Conservation (phyloP, 257 asterid species). For the Solanum chmielewskii region DNA sequence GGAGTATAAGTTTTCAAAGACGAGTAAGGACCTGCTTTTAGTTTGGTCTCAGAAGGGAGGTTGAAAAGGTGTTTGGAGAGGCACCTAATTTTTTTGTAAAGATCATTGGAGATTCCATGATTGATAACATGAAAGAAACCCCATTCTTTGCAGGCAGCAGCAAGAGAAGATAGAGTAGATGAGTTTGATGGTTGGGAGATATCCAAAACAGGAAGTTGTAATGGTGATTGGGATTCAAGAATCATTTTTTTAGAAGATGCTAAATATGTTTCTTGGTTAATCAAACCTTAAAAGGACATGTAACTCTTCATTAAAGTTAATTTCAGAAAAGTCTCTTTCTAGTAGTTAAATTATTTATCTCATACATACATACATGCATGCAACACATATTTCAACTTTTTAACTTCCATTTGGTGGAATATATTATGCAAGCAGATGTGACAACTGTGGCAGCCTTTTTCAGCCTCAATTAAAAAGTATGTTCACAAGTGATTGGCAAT, state of each 20-base stretch:
- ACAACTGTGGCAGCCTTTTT: slow-evolving; percentile 14
- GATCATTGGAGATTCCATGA: slow-evolving; percentile 59
- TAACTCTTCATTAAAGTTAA: not conserved
- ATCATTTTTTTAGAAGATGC: slow-evolving; percentile 24
- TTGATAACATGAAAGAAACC: slow-evolving; percentile 59
- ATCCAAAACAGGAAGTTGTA: slow-evolving; percentile 50
- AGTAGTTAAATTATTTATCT: not conserved
- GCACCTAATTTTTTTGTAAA: slow-evolving; percentile 30
- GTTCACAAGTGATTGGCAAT: not conserved
- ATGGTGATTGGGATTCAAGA: slow-evolving; percentile 26
- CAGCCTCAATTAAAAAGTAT: not conserved
- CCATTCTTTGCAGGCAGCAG: slow-evolving; percentile 58
- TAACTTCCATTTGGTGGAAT: not conserved
- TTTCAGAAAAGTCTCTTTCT: not conserved
- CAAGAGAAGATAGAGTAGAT: slow-evolving; percentile 28
- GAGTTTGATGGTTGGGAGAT: slow-evolving; percentile 35
- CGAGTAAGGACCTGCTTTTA: slow-evolving; percentile 50
- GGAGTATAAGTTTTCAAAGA: slow-evolving; percentile 52
- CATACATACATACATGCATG: slow-evolving; percentile 8
- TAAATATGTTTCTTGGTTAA: not conserved
- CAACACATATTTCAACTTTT: not conserved
- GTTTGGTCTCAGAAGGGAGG: slow-evolving; percentile 39
- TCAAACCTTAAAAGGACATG: not conserved
- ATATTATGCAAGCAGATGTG: slow-evolving; percentile 3
- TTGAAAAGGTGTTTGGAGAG: slow-evolving; percentile 31